Evolutionary conservation across 805 yeast species (phyloP), one percentile per base, ranked within the genome.

Genomic region (Candida boidinii): DNA sequence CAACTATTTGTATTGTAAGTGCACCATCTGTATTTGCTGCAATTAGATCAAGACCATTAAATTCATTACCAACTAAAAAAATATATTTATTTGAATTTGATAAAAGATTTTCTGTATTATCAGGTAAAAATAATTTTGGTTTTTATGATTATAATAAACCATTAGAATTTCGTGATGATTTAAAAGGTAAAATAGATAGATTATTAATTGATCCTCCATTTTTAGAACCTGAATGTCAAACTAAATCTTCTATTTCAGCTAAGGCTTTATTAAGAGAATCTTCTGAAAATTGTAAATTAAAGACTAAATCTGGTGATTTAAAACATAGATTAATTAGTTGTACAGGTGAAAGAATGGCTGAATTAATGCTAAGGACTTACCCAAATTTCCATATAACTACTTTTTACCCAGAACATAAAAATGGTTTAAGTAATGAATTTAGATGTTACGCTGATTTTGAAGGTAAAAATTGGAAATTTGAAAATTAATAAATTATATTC

Each of bases 21-120:
- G 95, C 96, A 2, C 96, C 96, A 14, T 82, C 95, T 0, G 95
- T 85, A 3, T 87, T 79, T 58, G 94, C 94, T 1, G 92, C 90
- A 0, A 71, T 86, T 28, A 68, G 67, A 41, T 70, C 71, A 37
- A 64, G 71, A 32, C 72, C 74, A 4, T 53, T 54, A 7, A 55
- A 54, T 6, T 60, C 64, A 4, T 42, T 81, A 23, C 88, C 88
- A 24, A 83, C 86, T 0, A 46, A 74, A 33, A 70, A 80, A 31
- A 77, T 86, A 14, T 83, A 81, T 49, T 62, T 87, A 34, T 62
- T 87, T 36, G 96, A 88, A 53, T 82, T 50, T 50, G 96, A 88
- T 51, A 70, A 64, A 34, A 68, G 96, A 49, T 87, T 87, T 54
- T 75, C 70, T 38, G 61, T 79, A 11, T 58, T 87, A 35, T 85